Evolutionary conservation across 371 early-diverging fungal species (phyloP).

Genomic region (Mucor mucedo): DNA sequence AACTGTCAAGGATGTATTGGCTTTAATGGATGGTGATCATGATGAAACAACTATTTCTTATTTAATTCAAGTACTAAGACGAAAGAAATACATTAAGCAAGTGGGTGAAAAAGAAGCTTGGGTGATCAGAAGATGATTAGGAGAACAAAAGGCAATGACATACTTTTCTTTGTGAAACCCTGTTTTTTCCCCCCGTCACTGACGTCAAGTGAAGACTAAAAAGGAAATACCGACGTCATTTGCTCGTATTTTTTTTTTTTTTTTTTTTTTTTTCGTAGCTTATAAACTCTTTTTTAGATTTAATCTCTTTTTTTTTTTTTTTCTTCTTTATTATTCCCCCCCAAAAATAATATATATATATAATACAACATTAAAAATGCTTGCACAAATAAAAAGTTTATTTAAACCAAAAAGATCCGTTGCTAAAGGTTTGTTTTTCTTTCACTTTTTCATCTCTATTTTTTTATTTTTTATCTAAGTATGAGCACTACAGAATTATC

Average conservation of each 20-base stretch:
- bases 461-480: not conserved
- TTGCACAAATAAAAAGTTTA: constrained; percentile 32
- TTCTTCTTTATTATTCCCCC: constrained; percentile 3
- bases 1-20: constrained; percentile 22
- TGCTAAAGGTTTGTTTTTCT: constrained; percentile 18
- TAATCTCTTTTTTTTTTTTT: constrained; percentile 1
- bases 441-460: not conserved
- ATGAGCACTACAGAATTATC: constrained; percentile 2
- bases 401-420: constrained; percentile 29
- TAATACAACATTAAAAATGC: constrained; percentile 10
- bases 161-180: not conserved
- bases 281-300: not conserved
- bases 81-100: constrained; percentile 34
- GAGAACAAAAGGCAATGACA: not conserved
- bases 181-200: not conserved
- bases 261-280: constrained; percentile 1
- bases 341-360: not conserved
- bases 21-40: constrained; percentile 9
- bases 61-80: constrained; percentile 30
- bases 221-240: constrained; percentile 17
- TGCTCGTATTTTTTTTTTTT: constrained; percentile 8
- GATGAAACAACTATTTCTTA: constrained; percentile 12
- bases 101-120: constrained; percentile 33
- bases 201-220: not conserved
- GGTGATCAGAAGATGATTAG: constrained; percentile 31